A percentile compares a stretch with the other conserved stretches of the same genome.
Conservation (phyloP, 2,329 filamentous ascomycete species). For the Boeremia lycopersici region DNA sequence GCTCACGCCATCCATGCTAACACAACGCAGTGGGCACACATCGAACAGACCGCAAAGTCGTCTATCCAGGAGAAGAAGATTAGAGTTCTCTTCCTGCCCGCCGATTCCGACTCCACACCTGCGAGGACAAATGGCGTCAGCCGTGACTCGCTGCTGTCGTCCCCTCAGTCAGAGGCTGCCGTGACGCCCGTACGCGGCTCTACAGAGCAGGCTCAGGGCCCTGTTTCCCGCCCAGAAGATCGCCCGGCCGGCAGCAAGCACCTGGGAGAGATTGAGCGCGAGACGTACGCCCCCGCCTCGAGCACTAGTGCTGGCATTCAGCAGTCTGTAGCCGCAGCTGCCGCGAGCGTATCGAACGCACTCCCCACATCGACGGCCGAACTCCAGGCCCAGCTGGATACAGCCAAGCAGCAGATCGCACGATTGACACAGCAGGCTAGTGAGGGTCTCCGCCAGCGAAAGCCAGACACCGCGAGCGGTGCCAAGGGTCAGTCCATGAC, state of each 20-base stretch:
- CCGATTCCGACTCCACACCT: constrained; percentile 56
- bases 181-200: constrained; percentile 53
- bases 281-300: constrained; percentile 50
- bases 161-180: constrained; percentile 57
- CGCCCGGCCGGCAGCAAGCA: constrained; percentile 48
- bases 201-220: constrained; percentile 39
- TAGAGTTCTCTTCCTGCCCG: constrained; percentile 80
- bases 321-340: constrained; percentile 52
- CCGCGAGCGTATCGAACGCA: constrained; percentile 56
- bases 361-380: constrained; percentile 63
- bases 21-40: constrained; percentile 70
- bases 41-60: constrained; percentile 75
- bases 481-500: constrained; percentile 58
- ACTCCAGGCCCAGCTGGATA: constrained; percentile 72
- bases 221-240: constrained; percentile 48
- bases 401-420: constrained; percentile 76
- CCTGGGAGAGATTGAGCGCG: constrained; percentile 49
- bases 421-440: constrained; percentile 65
- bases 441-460: constrained; percentile 78
- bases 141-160: constrained; percentile 53
- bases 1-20: constrained; percentile 16
- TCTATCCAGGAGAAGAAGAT: constrained; percentile 94
- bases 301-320: constrained; percentile 35
- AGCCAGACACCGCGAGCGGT: constrained; percentile 62
- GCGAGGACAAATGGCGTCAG: constrained; percentile 43